These are phyloP conservation scores for Nicotiana benthamiana DNA, from an alignment of 257 asterid species.

Conservation along the genomic window DNA sequence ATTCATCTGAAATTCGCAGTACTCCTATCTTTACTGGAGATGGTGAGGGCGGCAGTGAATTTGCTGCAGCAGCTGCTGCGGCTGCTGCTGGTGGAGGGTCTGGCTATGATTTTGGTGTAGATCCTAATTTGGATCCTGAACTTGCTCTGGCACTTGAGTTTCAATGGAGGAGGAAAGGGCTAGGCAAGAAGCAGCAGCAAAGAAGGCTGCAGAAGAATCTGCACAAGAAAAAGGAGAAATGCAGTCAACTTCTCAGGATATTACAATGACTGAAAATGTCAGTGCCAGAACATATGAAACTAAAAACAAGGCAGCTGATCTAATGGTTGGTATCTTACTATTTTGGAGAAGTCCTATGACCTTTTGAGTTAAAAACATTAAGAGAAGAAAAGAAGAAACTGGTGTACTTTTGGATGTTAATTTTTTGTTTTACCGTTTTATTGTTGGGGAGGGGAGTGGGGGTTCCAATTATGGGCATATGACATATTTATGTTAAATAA, in stretches of 20 bases:
- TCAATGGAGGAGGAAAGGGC: constrained; percentile 99
- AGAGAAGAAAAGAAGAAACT: not conserved
- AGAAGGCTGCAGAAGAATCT: constrained; percentile 76
- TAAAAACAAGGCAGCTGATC: constrained; percentile 59
- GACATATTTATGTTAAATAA: not conserved
- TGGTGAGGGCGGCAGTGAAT: constrained; percentile 87
- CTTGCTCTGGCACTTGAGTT: constrained; percentile 94
- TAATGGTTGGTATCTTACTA: constrained; percentile 35
- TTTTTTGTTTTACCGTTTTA: not conserved
- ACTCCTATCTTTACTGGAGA: constrained; percentile 92
- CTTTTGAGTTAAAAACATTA: not conserved
- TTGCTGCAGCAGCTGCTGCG: constrained; percentile 72
- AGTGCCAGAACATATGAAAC: constrained; percentile 49
- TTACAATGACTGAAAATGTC: constrained; percentile 61
- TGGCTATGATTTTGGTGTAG: constrained; percentile 89
- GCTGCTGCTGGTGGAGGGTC: constrained; percentile 57
- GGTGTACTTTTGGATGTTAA: not conserved
- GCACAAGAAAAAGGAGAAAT: constrained; percentile 61
- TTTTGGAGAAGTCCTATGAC: not conserved
- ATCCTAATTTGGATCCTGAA: constrained; percentile 95
- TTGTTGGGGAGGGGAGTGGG: not conserved
- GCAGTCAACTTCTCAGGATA: constrained; percentile 58
- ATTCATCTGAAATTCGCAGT: constrained; percentile 30
- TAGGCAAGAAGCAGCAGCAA: constrained; percentile 96
- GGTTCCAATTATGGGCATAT: not conserved